Conservation (phyloP, 2,329 filamentous ascomycete genomes). For the Didymella arachidicola region DNA sequence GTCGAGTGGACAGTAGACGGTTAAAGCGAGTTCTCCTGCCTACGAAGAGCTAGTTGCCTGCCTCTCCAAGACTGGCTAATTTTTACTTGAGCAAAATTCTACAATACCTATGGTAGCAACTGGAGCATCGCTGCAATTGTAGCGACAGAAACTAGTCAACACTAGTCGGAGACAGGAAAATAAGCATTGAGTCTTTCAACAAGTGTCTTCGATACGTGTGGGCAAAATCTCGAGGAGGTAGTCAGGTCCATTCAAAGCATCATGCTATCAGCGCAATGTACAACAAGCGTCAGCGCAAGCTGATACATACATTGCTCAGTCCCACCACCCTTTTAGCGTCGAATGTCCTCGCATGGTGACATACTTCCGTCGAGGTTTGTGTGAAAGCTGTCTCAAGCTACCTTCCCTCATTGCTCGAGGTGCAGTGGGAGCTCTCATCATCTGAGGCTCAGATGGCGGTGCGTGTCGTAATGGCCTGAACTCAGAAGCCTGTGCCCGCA, state of each 20-base stretch:
- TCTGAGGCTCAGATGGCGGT: constrained; percentile 9
- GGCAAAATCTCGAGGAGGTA: too few relatives aligned
- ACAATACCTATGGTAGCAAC: not conserved
- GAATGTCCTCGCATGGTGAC: not conserved
- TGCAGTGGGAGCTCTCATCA: constrained; percentile 13
- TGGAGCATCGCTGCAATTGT: not conserved
- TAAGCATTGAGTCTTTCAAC: not conserved
- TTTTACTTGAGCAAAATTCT: too few relatives aligned
- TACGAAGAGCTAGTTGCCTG: too few relatives aligned
- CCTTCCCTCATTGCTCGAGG: constrained; percentile 13
- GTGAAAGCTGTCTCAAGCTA: not conserved
- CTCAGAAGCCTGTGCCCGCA: not conserved
- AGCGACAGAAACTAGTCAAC: not conserved
- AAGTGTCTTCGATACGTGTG: not conserved
- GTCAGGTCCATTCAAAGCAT: too few relatives aligned
- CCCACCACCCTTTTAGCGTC: not conserved
- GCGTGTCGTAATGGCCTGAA: constrained; percentile 3
- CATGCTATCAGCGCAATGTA: not conserved
- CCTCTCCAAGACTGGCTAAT: too few relatives aligned
- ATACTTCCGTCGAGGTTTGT: not conserved
- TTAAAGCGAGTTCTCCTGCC: too few relatives aligned
- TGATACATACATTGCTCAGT: not conserved
- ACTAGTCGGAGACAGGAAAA: not conserved
- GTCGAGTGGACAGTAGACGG: too few relatives aligned
- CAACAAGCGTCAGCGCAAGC: not conserved